Base-by-base conservation (phyloP, 352 stramenopile genomes). In the Pythium chondricola region DNA sequence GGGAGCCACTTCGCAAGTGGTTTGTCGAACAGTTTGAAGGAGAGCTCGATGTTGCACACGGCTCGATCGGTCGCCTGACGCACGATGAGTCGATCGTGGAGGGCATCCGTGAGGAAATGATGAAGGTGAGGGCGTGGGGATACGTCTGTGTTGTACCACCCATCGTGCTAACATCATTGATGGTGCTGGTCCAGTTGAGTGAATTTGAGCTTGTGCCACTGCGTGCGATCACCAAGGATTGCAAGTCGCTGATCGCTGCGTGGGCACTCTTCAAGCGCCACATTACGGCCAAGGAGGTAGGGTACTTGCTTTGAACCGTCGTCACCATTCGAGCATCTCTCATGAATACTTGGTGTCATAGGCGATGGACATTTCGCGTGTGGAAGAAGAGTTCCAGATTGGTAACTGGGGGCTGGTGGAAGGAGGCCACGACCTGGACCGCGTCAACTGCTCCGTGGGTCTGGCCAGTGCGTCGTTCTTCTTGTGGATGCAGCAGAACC, bases 331-430 rank as follows among this genome's bases (percentile, higher is more conserved):
- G 32, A 21, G 17, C 14, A 21, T 24, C 18, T 37, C 17, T 17
- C 2, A 14, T n/a, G 35, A 20, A 14, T 24, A 18, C 1, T 46
- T n/a, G 3, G 6, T 56, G 13, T 48, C 13, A 2, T 40, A 69
- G 58, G 83, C 83, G 8, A 90, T 91, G 65, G 79, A 92, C 4
- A 69, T 92, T 14, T 82, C 75, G 37, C 81, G 83, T 24, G 48
- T 93, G 41, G 83, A 95, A 48, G 83, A 95, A 41, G 83, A 95
- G 51, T 95, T 90, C 65, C 81, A 95, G 71, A 95, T 95, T 56
- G 74, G 68, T 46, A 76, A 81, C 40, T 95, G 84, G 84, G 84
- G 84, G 2, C 70, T 95, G 48, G 84, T 95, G 17, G 84, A 95
- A 56, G 84, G 84, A 29, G 84, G 84, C 49, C 84, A 95, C 52